Evolutionary conservation across 2,329 filamentous ascomycete genomes (phyloP).

Genomic region (Diaporthe aspalathi): DNA sequence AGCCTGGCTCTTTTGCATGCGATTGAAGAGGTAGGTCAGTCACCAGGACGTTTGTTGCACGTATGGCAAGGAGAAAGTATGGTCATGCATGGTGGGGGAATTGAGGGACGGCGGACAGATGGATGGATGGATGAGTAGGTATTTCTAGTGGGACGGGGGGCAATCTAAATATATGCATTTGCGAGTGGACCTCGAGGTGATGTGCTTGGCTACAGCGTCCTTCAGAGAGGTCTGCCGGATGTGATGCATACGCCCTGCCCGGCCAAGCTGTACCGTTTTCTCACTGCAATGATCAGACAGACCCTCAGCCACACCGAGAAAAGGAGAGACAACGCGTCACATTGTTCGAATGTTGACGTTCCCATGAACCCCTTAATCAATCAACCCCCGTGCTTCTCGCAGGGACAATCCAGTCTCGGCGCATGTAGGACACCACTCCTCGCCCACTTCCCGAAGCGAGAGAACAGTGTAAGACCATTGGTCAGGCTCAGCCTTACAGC

Average conservation of each 20-base stretch:
- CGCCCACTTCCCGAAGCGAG: background rate
- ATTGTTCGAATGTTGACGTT: background rate
- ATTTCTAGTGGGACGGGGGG: too few species aligned
- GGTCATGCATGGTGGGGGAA: too few species aligned
- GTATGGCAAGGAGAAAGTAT: too few species aligned
- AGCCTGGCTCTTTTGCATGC: background rate
- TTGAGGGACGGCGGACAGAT: too few species aligned
- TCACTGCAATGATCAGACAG: background rate
- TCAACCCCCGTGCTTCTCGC: background rate
- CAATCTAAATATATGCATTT: background rate
- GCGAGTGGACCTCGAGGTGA: background rate
- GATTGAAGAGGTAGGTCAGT: too few species aligned
- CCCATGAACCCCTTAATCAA: slow-evolving; percentile 19
- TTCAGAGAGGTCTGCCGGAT: too few species aligned
- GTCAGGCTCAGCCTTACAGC: slow-evolving; percentile 23
- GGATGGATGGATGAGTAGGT: too few species aligned
- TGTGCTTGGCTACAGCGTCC: background rate
- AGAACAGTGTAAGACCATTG: slow-evolving; percentile 37
- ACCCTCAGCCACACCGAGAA: background rate
- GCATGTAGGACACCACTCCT: background rate
- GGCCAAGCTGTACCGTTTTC: background rate
- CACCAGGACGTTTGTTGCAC: too few species aligned
- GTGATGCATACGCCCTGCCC: background rate
- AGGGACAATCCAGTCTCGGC: background rate
- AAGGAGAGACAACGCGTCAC: slow-evolving; percentile 15